Evolutionary conservation across 2,329 filamentous ascomycete species (phyloP), one percentile per base, ranked within the genome.

Genomic region (Aspergillus tanneri): DNA sequence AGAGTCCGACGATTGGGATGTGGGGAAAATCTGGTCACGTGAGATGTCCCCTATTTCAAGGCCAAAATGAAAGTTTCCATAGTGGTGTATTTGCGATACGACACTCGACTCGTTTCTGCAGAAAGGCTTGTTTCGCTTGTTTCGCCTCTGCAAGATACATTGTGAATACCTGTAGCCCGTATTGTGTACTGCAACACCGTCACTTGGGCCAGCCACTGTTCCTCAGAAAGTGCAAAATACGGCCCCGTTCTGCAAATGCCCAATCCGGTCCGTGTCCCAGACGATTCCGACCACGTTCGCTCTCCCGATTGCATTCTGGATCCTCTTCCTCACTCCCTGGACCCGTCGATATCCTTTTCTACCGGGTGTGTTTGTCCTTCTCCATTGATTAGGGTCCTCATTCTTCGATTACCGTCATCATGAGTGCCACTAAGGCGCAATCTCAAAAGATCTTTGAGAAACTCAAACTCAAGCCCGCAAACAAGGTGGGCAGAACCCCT

Each of bases 391-490:
- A 47, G 35, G 22, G 37, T 46, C 39, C 18, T 46, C 25, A 28
- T 37, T 46, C 42, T 43, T 50, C 40, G 39, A 38, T 45, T 32
- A 27, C 28, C 50, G 43, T 44, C 65, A 71, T 50, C 42, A 83
- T 83, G 81, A 78, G 78, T 70, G 93, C 93, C 68, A 86, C 88
- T 44, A 99, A 97, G 80, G 84, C 90, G 69, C 85, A 97, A 78
- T 96, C 92, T 74, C 88, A 92, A 71, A 92, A 91, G 76, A 89
- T 99, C 72, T 99, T 99, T 75, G 88, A 95, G 78, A 96, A 96
- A 78, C 77, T 97, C 70, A 96, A 95, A 81, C 81, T 85, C 49
- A 96, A 96, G 78, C 83, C 86, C 52, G 90, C 91, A 53, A 99
- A 99, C 78, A 96, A 95, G 82, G 91, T 93, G 74, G 65, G 78